A percentile compares a stretch with the other conserved stretches of the same genome.
Conservation (phyloP, 1,139 yeast species). For the Candida sp. region DNA sequence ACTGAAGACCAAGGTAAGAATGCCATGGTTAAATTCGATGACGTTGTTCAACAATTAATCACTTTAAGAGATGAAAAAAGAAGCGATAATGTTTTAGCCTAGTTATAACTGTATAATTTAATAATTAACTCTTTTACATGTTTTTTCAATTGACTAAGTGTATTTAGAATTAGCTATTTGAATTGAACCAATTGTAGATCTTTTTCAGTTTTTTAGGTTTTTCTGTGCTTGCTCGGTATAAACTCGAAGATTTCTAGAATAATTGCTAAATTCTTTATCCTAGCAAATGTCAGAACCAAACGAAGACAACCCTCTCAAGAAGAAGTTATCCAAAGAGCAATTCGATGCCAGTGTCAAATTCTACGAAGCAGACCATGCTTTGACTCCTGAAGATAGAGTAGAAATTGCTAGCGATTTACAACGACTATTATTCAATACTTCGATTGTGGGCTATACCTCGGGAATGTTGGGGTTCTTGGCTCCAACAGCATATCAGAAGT, state of each 20-base stretch:
- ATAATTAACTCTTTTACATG: no score
- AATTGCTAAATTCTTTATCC: not conserved
- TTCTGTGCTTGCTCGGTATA: not conserved
- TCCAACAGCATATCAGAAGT: conserved; percentile 21
- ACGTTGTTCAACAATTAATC: conserved; percentile 65
- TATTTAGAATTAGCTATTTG: no score
- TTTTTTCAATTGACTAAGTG: no score
- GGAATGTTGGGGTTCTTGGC: conserved; percentile 21
- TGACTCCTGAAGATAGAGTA: conserved; percentile 27
- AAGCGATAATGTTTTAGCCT: conserved; percentile 56
- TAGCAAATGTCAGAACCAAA: conserved; percentile 3
- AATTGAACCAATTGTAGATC: no score
- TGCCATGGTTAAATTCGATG: conserved; percentile 69
- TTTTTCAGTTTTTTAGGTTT: not conserved
- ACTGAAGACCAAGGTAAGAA: conserved; percentile 82
- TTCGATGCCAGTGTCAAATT: conserved; percentile 36
- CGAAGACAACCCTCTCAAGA: conserved; percentile 23
- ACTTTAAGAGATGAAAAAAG: conserved; percentile 67
- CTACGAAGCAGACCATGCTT: conserved; percentile 40
- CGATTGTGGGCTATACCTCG: conserved; percentile 21
- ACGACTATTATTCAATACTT: conserved; percentile 21
- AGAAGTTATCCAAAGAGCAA: conserved; percentile 30
- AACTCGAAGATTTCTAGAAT: not conserved
- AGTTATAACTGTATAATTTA: not conserved
- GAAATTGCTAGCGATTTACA: conserved; percentile 30